phyloP scores from a whole-genome alignment of 768 basidiomycete species.

The Pulveroboletus sp. region DNA sequence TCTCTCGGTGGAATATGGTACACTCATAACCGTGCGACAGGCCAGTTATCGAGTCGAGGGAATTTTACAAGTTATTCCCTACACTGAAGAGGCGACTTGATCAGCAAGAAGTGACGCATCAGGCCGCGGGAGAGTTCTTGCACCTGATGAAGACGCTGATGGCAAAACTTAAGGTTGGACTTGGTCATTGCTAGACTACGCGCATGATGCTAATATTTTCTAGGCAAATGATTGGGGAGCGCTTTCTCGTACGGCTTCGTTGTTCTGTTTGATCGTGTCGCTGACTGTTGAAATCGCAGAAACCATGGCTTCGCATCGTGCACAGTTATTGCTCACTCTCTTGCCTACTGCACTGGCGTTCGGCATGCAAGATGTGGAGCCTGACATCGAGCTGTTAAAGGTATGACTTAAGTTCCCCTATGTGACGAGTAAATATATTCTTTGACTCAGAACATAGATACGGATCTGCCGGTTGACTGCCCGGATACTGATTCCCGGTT shows the following conservation, averaged over 20 bases:
- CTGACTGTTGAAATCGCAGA: constrained; percentile 30
- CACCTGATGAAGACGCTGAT: constrained; percentile 58
- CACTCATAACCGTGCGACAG: neutral
- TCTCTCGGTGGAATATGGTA: neutral
- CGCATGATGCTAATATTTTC: neutral
- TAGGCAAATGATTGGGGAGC: constrained; percentile 65
- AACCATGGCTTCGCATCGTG: constrained; percentile 46
- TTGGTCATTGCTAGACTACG: neutral
- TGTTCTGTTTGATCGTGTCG: neutral
- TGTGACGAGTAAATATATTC: neutral
- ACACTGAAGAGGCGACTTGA: constrained; percentile 46
- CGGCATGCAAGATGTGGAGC: constrained; percentile 46
- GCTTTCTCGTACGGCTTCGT: constrained; percentile 45
- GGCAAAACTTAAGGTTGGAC: constrained; percentile 58
- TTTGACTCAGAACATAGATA: constrained; percentile 50
- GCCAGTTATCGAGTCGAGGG: constrained; percentile 60
- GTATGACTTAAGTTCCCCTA: constrained; percentile 24
- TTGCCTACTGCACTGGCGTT: constrained; percentile 48
- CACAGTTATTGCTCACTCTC: constrained; percentile 37
- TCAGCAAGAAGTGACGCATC: constrained; percentile 46
- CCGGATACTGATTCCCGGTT: constrained; percentile 38
- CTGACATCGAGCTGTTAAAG: constrained; percentile 48
- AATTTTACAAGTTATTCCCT: constrained; percentile 54
- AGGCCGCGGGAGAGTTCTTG: constrained; percentile 51
- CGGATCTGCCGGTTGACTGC: constrained; percentile 38